Conservation (phyloP, 441 rosid species). For the Hura crepitans region DNA sequence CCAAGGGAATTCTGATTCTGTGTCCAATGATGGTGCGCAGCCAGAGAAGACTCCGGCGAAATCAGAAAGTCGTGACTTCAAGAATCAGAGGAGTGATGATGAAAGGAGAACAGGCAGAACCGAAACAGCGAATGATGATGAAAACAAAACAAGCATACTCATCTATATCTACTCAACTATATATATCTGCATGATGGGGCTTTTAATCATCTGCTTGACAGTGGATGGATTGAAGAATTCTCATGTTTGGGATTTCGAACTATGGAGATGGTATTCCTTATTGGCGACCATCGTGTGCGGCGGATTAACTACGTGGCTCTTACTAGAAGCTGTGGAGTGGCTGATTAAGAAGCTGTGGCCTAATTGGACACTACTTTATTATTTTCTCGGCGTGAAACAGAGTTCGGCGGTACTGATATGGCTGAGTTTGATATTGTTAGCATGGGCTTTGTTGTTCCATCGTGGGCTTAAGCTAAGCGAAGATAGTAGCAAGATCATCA, state of each 20-base stretch:
- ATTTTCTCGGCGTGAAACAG: conserved; percentile 41
- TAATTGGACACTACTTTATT: conserved; percentile 25
- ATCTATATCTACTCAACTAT: conserved; percentile 38
- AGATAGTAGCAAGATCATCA: conserved; percentile 26
- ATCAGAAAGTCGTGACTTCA: too few species aligned
- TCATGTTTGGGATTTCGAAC: conserved; percentile 36
- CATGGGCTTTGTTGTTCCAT: conserved; percentile 37
- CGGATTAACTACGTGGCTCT: conserved; percentile 39
- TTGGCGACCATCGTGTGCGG: conserved; percentile 42
- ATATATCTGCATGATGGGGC: conserved; percentile 29
- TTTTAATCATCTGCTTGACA: conserved; percentile 52
- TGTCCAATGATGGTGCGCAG: too few species aligned
- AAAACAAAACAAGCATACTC: too few species aligned
- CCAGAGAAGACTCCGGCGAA: too few species aligned
- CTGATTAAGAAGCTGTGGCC: too few species aligned
- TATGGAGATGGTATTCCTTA: conserved; percentile 54
- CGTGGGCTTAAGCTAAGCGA: conserved; percentile 29
- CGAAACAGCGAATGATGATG: too few species aligned
- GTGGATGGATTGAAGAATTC: conserved; percentile 25
- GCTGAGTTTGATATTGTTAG: conserved; percentile 40
- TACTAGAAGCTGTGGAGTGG: conserved; percentile 33
- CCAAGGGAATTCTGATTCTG: too few species aligned
- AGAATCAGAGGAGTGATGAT: too few species aligned
- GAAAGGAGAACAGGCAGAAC: too few species aligned
- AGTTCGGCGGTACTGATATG: conserved; percentile 43